Conservation (phyloP, 257 asterid species). For the Gentiana macrophylla region DNA sequence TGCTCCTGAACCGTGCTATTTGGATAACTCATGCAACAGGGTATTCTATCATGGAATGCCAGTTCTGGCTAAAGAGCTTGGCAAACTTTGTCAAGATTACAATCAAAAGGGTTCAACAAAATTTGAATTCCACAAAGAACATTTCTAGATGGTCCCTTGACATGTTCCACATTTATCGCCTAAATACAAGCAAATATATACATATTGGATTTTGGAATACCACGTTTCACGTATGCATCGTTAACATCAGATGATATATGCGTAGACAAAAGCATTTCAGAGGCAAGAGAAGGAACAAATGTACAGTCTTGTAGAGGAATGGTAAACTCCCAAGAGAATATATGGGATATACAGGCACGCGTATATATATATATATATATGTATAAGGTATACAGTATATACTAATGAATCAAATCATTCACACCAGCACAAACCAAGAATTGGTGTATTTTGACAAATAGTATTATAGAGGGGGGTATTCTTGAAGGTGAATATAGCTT, state of each 20-base stretch:
- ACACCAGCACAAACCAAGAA: conserved; percentile 14
- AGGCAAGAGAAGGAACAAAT: too few species aligned
- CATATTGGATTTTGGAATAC: not conserved
- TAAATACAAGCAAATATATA: not conserved
- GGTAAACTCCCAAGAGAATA: not conserved
- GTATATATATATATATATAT: conserved; percentile 4
- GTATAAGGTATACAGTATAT: conserved; percentile 3
- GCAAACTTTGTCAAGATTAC: conserved; percentile 65
- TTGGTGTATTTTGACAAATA: conserved; percentile 17
- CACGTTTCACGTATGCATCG: not conserved
- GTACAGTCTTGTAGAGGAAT: too few species aligned
- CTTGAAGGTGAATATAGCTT: conserved; percentile 1
- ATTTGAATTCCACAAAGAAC: conserved; percentile 94
- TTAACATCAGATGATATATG: not conserved
- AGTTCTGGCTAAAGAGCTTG: conserved; percentile 80
- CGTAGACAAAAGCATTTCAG: not conserved
- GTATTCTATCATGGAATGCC: conserved; percentile 93
- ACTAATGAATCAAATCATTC: not conserved
- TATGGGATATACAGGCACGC: not conserved
- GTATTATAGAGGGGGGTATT: conserved; percentile 1
- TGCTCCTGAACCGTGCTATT: not conserved
- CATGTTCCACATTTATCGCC: not conserved
- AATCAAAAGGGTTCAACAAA: conserved; percentile 87
- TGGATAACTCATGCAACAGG: conserved; percentile 20
- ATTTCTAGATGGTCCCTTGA: conserved; percentile 33